Evolutionary conservation across 768 basidiomycete species (phyloP), one percentile per base, ranked within the genome.

Genomic region (Hericium alpestre): DNA sequence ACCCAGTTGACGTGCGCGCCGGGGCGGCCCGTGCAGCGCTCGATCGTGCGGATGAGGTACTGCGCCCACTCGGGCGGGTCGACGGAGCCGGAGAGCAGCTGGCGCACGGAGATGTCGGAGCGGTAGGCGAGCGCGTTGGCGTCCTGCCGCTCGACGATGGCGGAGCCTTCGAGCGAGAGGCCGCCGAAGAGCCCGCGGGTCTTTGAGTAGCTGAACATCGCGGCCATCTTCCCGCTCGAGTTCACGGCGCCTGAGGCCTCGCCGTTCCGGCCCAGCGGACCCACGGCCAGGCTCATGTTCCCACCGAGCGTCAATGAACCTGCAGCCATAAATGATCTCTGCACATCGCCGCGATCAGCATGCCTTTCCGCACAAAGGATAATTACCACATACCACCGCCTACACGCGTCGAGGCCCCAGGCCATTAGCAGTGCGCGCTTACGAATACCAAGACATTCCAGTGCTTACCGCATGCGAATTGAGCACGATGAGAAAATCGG

Each of bases 131-230:
- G 76, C 1, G 81, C 74, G 66, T 96, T 97, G 9, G 93, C 91
- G 69, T 99, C 95, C 65, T 93, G 88, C 40, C 95, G 82, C 70
- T 96, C 95, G 15, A 96, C 79, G 58, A 98, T 93, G 53, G 96
- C 84, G 1, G 88, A 90, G 12, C 93, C 93, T 73, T 90, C 88
- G 11, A 90, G 68, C 16, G 90, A 92, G 11, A 96, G 77, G 5
- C 95, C 95, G 32, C 95, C 94, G 59, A 96, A 97, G 3, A 97
- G 79, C 20, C 95, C 95, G 55, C 89, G 82, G 1, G 93, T 93
- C 69, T 94, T 95, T 8, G 86, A 88, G 66, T 93, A 93, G 66
- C 86, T 89, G 69, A 92, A 91, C 93, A 98, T 96, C 38, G 93
- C 93, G 5, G 95, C 90, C 4, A 96, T 73, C 66, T 85, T 90